phyloP scores from a whole-genome alignment of 305 asterid species.

The Fraxinus angustifolia region DNA sequence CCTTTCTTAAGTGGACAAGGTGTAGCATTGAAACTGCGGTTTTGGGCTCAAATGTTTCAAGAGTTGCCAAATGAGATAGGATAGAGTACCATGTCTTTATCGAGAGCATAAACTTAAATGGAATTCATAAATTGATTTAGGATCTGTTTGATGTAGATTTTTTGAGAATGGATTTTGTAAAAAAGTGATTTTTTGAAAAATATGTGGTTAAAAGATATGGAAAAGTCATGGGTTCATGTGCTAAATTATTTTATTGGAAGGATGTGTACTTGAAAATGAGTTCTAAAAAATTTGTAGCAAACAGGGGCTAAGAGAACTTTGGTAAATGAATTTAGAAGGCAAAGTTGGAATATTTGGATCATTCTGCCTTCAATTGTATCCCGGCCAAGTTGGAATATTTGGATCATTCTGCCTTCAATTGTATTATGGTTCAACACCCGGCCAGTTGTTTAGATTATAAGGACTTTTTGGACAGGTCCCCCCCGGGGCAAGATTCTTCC shows the following conservation, averaged over 20 bases:
- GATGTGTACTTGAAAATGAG: background rate
- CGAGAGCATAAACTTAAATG: background rate
- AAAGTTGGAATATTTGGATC: background rate
- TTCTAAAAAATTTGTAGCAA: background rate
- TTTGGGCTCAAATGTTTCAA: background rate
- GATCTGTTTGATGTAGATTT: background rate
- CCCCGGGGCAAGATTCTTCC: conserved; percentile 42
- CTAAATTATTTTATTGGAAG: background rate
- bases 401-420: background rate
- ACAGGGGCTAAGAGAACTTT: background rate
- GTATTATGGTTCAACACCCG: background rate
- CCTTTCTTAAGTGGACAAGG: background rate
- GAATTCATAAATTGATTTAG: background rate
- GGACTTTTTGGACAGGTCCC: conserved; percentile 33
- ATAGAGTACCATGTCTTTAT: background rate
- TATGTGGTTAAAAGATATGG: background rate
- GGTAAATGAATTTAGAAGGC: background rate
- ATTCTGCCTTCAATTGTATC: background rate
- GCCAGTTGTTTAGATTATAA: conserved; percentile 19
- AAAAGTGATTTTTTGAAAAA: too few relatives aligned
- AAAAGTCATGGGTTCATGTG: background rate
- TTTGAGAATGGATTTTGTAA: background rate
- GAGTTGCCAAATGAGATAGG: background rate
- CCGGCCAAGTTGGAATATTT: background rate
- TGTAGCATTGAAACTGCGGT: background rate